Conservation (phyloP, 2,329 filamentous ascomycete genomes). For the Pseudopithomyces chartarum region DNA sequence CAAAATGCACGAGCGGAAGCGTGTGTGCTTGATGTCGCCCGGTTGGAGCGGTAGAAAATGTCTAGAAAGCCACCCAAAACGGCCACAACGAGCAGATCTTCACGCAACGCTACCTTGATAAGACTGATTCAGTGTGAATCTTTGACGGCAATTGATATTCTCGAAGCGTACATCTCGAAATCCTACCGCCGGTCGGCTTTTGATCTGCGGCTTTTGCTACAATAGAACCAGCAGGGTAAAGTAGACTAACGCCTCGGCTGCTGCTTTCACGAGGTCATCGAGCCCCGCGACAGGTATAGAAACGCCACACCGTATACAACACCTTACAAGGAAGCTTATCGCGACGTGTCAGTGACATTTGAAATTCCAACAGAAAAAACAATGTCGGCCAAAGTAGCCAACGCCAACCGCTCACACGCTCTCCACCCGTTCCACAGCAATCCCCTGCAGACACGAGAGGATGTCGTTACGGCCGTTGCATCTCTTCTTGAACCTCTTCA, state of each 20-base stretch:
- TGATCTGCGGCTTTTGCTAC: background rate
- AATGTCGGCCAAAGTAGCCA: conserved; percentile 40
- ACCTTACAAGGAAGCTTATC: conserved; percentile 4
- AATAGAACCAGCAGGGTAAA: background rate
- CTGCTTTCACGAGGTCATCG: background rate
- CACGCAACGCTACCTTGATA: no score
- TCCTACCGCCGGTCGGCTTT: background rate
- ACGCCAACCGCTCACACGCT: conserved; percentile 49
- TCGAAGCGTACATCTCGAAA: background rate
- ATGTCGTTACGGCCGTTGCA: conserved; percentile 50
- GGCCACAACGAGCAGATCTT: background rate
- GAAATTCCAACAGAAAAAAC: background rate
- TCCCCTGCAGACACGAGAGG: conserved; percentile 46
- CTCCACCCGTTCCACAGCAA: conserved; percentile 51
- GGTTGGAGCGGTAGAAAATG: conserved; percentile 1
- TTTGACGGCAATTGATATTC: no score
- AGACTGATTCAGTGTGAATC: no score
- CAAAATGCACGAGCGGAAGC: background rate
- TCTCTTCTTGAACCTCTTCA: conserved; percentile 71
- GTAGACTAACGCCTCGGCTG: conserved; percentile 3
- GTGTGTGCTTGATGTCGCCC: background rate
- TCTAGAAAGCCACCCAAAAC: background rate
- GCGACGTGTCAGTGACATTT: background rate
- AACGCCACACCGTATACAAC: background rate
- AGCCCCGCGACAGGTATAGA: background rate